phyloP scores from a whole-genome alignment of 192 early-diverging fungal genomes.

The Coemansia reversa region DNA sequence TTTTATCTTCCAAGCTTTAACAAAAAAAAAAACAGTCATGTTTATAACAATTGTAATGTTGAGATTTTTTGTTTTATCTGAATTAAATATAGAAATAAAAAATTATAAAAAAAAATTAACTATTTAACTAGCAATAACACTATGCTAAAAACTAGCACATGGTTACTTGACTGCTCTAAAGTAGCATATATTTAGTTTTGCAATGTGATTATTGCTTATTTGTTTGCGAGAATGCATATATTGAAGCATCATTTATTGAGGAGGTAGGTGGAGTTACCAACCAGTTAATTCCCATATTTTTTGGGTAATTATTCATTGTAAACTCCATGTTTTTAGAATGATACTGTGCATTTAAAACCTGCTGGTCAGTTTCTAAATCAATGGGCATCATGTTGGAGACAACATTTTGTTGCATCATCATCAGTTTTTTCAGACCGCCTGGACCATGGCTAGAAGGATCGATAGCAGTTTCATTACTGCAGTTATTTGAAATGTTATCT shows the following conservation, averaged over 20 bases:
- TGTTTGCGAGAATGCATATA: background rate
- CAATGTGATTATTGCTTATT: too few relatives aligned
- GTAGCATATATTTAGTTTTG: too few relatives aligned
- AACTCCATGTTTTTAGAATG: too few relatives aligned
- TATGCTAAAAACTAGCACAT: too few relatives aligned
- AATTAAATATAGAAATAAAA: background rate
- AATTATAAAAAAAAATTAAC: background rate
- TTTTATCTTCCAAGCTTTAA: too few relatives aligned
- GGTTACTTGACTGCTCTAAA: too few relatives aligned
- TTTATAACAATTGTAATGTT: too few relatives aligned
- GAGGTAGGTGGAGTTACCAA: slow-evolving; percentile 4
- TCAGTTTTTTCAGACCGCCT: slow-evolving; percentile 1
- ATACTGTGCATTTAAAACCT: background rate
- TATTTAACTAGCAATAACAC: background rate
- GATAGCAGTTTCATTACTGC: background rate
- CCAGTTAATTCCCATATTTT: slow-evolving; percentile 1
- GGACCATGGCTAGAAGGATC: background rate
- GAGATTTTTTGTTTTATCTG: too few relatives aligned
- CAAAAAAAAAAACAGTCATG: too few relatives aligned
- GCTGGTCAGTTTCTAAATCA: background rate
- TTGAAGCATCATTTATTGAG: background rate
- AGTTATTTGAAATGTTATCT: background rate
- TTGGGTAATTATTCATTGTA: too few relatives aligned
- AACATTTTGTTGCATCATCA: slow-evolving; percentile 1
- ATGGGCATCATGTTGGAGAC: too few relatives aligned